phyloP scores from a whole-genome alignment of 768 basidiomycete species.

The Leccinum longicurvipes region DNA sequence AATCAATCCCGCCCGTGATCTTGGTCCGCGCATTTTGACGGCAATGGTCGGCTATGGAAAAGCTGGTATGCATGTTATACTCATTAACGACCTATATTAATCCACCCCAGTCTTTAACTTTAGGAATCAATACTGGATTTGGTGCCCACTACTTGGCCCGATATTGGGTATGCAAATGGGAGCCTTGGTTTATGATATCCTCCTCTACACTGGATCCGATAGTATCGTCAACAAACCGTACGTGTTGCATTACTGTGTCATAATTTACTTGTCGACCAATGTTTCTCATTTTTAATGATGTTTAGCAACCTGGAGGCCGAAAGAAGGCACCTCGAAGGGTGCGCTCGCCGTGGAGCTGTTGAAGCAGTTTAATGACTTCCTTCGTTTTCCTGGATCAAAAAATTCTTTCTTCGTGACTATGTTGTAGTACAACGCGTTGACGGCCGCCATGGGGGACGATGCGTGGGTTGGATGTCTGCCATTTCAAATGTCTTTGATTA shows the following conservation, averaged over 20 bases:
- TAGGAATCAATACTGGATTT: conserved; percentile 67
- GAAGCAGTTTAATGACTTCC: conserved; percentile 10
- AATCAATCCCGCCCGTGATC: conserved; percentile 69
- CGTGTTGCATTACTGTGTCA: conserved; percentile 2
- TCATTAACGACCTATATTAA: not conserved
- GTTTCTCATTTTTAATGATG: not conserved
- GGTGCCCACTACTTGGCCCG: conserved; percentile 61
- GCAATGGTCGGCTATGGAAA: conserved; percentile 72
- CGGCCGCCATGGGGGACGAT: not conserved
- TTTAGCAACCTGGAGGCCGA: conserved; percentile 12
- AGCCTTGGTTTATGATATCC: conserved; percentile 53
- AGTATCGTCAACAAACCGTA: conserved; percentile 54
- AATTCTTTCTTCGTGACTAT: not conserved
- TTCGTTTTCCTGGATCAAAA: not conserved
- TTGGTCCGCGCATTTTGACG: conserved; percentile 66
- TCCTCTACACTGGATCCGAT: conserved; percentile 56
- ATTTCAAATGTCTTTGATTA: not conserved
- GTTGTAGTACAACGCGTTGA: not conserved
- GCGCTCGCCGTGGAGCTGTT: not conserved
- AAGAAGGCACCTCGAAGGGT: conserved; percentile 17
- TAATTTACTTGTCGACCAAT: not conserved
- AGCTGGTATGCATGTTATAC: conserved; percentile 36
- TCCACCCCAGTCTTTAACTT: conserved; percentile 21
- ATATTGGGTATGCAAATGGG: conserved; percentile 58
- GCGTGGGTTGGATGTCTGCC: not conserved